Evolutionary conservation across 805 yeast genomes (phyloP).

Genomic region (Teunomyces kruisii): DNA sequence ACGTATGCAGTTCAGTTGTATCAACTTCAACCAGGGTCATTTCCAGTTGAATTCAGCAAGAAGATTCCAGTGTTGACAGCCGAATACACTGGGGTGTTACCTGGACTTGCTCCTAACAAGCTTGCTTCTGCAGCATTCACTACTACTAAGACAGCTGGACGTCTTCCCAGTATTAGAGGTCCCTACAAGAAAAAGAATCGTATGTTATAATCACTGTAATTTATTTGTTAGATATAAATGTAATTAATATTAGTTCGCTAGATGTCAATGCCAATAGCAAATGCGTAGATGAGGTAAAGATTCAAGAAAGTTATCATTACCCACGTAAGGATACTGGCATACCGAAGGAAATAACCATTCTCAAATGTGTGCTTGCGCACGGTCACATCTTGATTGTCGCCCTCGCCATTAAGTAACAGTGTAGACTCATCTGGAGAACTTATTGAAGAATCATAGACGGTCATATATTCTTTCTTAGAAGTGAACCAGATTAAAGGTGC

Average conservation of each 20-base stretch:
- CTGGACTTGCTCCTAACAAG: conserved; percentile 48
- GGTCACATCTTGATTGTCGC: not conserved
- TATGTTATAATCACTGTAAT: conserved; percentile 3
- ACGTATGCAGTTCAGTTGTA: conserved; percentile 32
- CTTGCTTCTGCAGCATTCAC: conserved; percentile 1
- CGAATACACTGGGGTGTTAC: conserved; percentile 77
- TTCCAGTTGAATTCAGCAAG: conserved; percentile 33
- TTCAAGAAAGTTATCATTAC: conserved; percentile 38
- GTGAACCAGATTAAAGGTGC: conserved; percentile 49
- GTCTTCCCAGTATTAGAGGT: conserved; percentile 41
- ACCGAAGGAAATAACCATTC: conserved; percentile 34
- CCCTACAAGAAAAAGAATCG: conserved; percentile 37
- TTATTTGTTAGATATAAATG: conserved; percentile 1
- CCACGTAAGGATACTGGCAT: conserved; percentile 40
- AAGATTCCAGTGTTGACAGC: conserved; percentile 68
- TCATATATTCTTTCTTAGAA: conserved; percentile 38
- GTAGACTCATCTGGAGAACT: conserved; percentile 7
- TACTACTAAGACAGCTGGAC: conserved; percentile 12
- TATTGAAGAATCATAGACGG: conserved; percentile 28
- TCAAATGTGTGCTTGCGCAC: conserved; percentile 33
- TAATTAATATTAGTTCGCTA: conserved; percentile 11
- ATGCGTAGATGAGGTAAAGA: conserved; percentile 40
- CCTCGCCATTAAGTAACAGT: conserved; percentile 12
- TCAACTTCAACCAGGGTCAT: conserved; percentile 22
- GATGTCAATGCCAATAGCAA: conserved; percentile 41